These are phyloP conservation scores for Pittosporum tobira DNA, from an alignment of 129 eudicot genomes.

Conservation along the genomic window DNA sequence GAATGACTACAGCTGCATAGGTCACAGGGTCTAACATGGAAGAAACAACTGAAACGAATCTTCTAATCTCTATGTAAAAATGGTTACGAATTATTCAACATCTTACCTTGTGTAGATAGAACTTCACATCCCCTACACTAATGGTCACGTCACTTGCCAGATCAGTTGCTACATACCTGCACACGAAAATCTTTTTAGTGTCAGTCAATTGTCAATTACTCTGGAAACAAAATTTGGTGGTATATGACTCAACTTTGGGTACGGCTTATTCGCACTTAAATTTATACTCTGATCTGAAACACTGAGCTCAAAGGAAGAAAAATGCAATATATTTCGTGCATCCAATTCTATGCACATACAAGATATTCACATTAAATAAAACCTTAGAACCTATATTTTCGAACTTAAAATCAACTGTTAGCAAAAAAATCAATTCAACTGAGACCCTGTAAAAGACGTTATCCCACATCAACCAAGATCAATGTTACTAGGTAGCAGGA, in stretches of 20 bases:
- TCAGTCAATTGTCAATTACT: neutral
- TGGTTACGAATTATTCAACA: neutral
- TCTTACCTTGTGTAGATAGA: conserved; percentile 85
- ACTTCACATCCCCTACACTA: conserved; percentile 73
- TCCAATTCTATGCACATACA: too few species aligned
- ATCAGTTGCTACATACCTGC: conserved; percentile 82
- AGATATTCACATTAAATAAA: too few species aligned
- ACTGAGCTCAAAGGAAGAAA: too few species aligned
- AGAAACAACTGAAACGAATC: neutral
- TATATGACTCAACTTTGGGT: neutral
- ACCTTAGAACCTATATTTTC: too few species aligned
- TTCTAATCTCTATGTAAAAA: neutral
- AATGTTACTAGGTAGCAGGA: too few species aligned
- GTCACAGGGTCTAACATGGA: conserved; percentile 3
- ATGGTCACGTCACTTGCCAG: conserved; percentile 63
- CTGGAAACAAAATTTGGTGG: neutral
- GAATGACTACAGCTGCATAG: neutral
- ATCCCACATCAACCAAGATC: too few species aligned
- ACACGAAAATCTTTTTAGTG: conserved; percentile 6
- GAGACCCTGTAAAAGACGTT: too few species aligned
- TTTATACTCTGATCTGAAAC: too few species aligned
- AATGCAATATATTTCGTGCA: too few species aligned
- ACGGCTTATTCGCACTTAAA: neutral
- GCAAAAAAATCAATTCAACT: too few species aligned
- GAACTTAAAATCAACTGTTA: too few species aligned